Evolutionary conservation across 345 rosid genomes (phyloP).

Genomic region (Gossypium arboreum): DNA sequence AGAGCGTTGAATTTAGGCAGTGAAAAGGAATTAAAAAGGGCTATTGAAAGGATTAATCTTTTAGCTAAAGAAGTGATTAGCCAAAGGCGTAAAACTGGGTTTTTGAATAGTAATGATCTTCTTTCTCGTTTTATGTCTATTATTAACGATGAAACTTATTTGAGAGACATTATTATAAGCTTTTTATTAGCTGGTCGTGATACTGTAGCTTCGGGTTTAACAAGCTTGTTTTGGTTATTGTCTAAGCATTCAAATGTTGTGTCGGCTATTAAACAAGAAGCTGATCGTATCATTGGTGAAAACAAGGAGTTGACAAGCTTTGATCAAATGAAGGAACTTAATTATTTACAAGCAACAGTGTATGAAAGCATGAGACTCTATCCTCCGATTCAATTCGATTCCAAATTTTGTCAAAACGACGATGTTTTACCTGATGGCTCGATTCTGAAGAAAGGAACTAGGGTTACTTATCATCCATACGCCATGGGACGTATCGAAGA

Average conservation of each 20-base stretch:
- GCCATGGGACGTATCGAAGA: constrained; percentile 74
- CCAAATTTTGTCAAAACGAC: constrained; percentile 41
- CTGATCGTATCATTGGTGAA: constrained; percentile 30
- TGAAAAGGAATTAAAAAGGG: constrained; percentile 52
- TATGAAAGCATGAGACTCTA: constrained; percentile 53
- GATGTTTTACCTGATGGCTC: constrained; percentile 53
- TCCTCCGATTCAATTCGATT: constrained; percentile 60
- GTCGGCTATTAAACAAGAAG: constrained; percentile 31
- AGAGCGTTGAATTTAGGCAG: constrained; percentile 55
- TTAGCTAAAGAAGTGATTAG: constrained; percentile 51
- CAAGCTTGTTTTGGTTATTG: constrained; percentile 46
- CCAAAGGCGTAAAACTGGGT: constrained; percentile 38
- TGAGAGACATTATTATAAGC: constrained; percentile 68
- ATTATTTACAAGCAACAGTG: constrained; percentile 43
- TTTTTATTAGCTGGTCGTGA: constrained; percentile 61
- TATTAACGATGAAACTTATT: constrained; percentile 36
- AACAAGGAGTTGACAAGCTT: constrained; percentile 28
- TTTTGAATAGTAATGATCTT: constrained; percentile 42
- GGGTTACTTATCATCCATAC: constrained; percentile 73
- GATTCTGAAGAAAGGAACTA: constrained; percentile 49
- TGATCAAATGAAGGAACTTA: constrained; percentile 33
- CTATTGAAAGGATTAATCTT: constrained; percentile 37
- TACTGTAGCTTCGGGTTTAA: constrained; percentile 51
- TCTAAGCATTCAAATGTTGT: constrained; percentile 38
- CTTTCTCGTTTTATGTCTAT: constrained; percentile 61